phyloP scores from a whole-genome alignment of 2,329 filamentous ascomycete genomes.

The Cladosporium sp. region DNA sequence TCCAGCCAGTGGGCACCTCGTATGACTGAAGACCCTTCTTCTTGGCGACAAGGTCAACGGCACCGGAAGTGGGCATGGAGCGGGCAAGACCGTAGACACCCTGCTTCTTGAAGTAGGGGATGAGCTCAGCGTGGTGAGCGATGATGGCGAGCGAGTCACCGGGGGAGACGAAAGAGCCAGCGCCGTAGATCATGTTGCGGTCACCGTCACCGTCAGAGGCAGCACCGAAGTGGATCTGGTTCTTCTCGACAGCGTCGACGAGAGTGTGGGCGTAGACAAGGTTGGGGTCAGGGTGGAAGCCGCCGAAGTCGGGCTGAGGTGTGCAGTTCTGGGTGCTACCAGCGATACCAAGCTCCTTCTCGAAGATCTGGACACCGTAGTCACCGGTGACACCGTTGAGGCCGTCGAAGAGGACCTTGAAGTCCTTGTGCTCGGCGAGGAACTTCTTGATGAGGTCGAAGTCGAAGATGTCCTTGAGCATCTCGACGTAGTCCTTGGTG shows the following conservation, averaged over 20 bases:
- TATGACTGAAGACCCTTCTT: slow-evolving; percentile 89
- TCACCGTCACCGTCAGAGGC: slow-evolving; percentile 97
- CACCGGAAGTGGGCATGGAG: slow-evolving; percentile 95
- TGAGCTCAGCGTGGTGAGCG: slow-evolving; percentile 91
- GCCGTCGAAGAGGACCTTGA: slow-evolving; percentile 95
- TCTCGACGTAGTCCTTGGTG: slow-evolving; percentile 84
- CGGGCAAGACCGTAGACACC: slow-evolving; percentile 93
- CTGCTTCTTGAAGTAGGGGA: slow-evolving; percentile 98
- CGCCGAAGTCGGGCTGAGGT: slow-evolving; percentile 91
- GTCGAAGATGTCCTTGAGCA: slow-evolving; percentile 99
- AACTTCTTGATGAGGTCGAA: slow-evolving; percentile 95
- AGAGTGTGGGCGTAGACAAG: slow-evolving; percentile 94
- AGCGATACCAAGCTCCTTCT: slow-evolving; percentile 84
- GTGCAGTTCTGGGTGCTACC: slow-evolving; percentile 86
- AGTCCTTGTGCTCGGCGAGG: slow-evolving; percentile 81
- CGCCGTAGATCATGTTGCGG: slow-evolving; percentile 99
- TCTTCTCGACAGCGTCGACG: slow-evolving; percentile 89
- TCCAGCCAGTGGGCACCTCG: slow-evolving; percentile 98
- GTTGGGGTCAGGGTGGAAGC: slow-evolving; percentile 96
- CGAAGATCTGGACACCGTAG: slow-evolving; percentile 93
- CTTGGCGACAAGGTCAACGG: slow-evolving; percentile 93
- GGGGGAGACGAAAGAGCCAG: slow-evolving; percentile 92
- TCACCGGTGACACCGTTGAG: slow-evolving; percentile 93
- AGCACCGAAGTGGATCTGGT: slow-evolving; percentile 90
- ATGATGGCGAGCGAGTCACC: slow-evolving; percentile 98